These are phyloP conservation scores for Sherardia arvensis DNA, from an alignment of 257 asterid species.

Conservation along the genomic window DNA sequence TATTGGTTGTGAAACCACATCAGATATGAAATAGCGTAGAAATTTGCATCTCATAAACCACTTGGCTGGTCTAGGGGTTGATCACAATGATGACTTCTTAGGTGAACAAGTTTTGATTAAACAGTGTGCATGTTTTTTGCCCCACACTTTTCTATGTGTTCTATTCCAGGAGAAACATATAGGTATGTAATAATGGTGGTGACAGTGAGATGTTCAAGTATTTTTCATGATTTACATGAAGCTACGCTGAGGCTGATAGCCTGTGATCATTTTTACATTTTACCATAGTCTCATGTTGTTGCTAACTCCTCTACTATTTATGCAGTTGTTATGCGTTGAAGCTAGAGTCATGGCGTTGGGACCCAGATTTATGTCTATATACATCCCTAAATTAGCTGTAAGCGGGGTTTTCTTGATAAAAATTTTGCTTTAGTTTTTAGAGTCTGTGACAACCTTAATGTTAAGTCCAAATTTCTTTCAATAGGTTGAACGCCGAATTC, in stretches of 20 bases:
- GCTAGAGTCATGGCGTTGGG: constrained; percentile 85
- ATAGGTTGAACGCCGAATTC: constrained; percentile 69
- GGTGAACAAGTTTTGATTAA: background rate
- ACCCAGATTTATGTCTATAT: constrained; percentile 83
- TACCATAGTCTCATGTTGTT: background rate
- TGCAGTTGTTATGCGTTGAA: constrained; percentile 58
- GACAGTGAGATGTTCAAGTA: background rate
- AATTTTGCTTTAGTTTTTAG: background rate
- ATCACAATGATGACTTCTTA: background rate
- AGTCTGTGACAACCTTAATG: background rate
- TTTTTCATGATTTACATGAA: background rate
- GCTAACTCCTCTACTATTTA: background rate
- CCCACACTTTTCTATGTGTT: background rate
- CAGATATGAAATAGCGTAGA: background rate
- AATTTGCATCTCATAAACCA: background rate
- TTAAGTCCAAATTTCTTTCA: background rate
- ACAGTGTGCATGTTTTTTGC: background rate
- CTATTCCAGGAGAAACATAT: background rate
- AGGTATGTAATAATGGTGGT: background rate
- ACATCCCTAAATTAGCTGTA: constrained; percentile 83
- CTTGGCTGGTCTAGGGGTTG: background rate
- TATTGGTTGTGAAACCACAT: background rate
- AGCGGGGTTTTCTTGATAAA: constrained; percentile 18
- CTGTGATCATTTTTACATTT: background rate
- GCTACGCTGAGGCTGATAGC: background rate